Base-by-base conservation (phyloP, 1,284 basidiomycete genomes). In the Vanrija sp. region DNA sequence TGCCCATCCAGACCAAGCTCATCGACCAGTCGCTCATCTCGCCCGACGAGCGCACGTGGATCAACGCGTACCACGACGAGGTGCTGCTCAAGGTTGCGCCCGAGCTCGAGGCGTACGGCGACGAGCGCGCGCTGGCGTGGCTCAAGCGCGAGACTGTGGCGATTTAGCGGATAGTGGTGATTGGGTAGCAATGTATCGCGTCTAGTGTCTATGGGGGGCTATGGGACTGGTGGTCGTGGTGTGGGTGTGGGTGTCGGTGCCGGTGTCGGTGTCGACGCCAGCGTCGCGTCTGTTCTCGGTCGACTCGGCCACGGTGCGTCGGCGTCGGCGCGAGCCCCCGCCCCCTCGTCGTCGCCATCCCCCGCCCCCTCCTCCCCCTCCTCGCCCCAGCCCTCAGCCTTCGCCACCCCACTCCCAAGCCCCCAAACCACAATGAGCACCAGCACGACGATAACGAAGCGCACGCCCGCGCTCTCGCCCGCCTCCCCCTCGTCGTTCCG, bases 1-100 rank as follows among this genome's bases (percentile, higher is more conserved):
- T 83, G 59, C 95, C 95, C 0, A 92, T 98, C 41, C 89, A 95
- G 65, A 89, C 86, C 54, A 89, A 84, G 53, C 80, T 98, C 42
- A 77, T 98, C 39, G 86, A 94, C 53, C 57, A 75, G 3, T 69
- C 71, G 0, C 73, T 98, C 43, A 72, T 98, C 45, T 81, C 81
- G 4, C 76, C 66, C 6, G 78, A 80, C 22, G 94, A 98, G 78
- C 81, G 79, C 59, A 72, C 74, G 49, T 98, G 95, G 95, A 59
- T 98, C 58, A 85, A 98, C 67, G 78, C 73, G 3, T 98, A 98
- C 71, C 91, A 98, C 72, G 78, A 78, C 6, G 87, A 93, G 69
- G 83, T 88, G 0, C 77, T 81, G 68, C 78, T 80, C 53, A 96
- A 96, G 76, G 81, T 98, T 3, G 80, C 79, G 4, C 89, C 90